Evolutionary conservation across 345 rosid species (phyloP), one percentile per base, ranked within the genome.

Genomic region (Camelina hispida): DNA sequence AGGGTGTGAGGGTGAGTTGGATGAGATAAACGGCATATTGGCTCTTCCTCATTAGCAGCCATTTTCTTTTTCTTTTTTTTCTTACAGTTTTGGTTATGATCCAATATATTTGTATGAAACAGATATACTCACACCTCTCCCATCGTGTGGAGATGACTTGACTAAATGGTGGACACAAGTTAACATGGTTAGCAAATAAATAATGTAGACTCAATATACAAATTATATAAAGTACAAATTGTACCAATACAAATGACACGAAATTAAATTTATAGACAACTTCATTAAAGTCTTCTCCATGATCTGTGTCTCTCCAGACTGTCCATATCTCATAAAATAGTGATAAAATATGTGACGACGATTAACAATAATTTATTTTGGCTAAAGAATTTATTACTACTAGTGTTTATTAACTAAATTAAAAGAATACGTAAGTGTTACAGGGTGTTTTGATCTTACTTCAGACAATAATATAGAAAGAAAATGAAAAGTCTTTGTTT

Each of bases 141-240:
- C 44, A 59, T 35, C 44, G 25, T 59, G 44, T 58, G 25, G 63
- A 58, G 44, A 58, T 34, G 63, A 58, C 63, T 32, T 32, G 15
- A 58, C 44, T 59, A 10, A 35, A 38, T 35, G 44, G 44, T 17
- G 63, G 22, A 10, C 9, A 10, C 44, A 35, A 10, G 4, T 35
- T 2, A 17, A 10, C 9, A 17, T 35, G 6, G 37, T 35, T 35
- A 59, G 13, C 9, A 15, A 59, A 25, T 59, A 35, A 59, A 59
- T 14, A 35, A 35, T 10, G 44, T n/a, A 7, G 52, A 59, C 25
- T 15, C 44, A 59, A 34, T 59, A 16, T 58, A 59, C n/a, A 30
- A 35, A 57, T 32, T 32, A 8, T 32, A 32, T 30, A 14, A 5
- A 14, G 16, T 43, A 14, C 17, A 14, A 14, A 44, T 44, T 44